Base-by-base conservation (phyloP, 2,329 filamentous ascomycete species). In the Aspergillus puulaauensis region DNA sequence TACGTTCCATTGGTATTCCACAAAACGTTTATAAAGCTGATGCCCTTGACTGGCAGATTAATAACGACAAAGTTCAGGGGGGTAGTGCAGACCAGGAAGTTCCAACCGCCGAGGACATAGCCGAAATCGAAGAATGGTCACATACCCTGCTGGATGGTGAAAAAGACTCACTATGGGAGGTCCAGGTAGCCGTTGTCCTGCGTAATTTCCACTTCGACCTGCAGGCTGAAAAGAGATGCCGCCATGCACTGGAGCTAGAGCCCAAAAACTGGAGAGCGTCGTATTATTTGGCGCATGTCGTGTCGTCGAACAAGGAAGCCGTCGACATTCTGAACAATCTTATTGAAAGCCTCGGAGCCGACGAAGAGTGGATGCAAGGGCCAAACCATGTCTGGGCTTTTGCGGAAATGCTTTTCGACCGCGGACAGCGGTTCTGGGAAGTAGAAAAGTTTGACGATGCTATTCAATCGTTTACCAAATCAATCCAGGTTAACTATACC, bases 161-260 rank as follows among this genome's bases (percentile, higher is more conserved):
- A 17, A 46, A 50, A 31, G 59, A 65, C 49, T 54, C 60, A 15
- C 33, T 62, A 2, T 64, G 65, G 64, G 53, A 67, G 27, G 59
- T 61, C 2, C 62, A 70, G 45, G 64, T 70, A 56, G 68, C 63
- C 8, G 60, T 56, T 37, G 59, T 66, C 8, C 50, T 67, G 15
- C 47, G 62, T 12, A 45, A 49, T 11, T 66, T 62, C 46, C 27
- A 37, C 21, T 57, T 60, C 37, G 31, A 51, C 7, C 37, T 49
- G 3, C 58, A 69, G 47, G 58, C 63, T 2, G 60, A 68, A 39
- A 59, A 60, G 11, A 58, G 64, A 46, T 65, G 66, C 45, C 64
- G 61, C 3, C 50, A 44, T 21, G 64, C 66, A 14, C 54, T 67
- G 5, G 47, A 59, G 3, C 58, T 63, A 8, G 61, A 64, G n/a